Conservation (phyloP, 1,284 basidiomycete species). For the Phlebopus sp. region DNA sequence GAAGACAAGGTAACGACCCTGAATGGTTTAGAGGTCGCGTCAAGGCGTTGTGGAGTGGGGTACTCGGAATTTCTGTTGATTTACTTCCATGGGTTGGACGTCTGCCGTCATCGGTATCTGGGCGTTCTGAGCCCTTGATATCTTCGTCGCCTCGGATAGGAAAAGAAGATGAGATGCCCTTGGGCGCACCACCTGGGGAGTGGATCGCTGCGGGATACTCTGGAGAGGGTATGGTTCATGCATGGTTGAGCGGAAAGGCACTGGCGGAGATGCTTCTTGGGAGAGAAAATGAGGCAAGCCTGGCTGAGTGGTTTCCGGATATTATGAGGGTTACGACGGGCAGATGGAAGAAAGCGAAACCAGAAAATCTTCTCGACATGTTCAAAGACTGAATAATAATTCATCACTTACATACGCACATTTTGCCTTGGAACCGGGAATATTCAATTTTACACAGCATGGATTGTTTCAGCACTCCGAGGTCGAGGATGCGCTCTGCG, state of each 20-base stretch:
- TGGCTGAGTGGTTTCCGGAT: conserved; percentile 46
- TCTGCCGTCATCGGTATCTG: conserved; percentile 35
- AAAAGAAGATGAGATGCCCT: conserved; percentile 4
- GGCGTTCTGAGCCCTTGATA: conserved; percentile 28
- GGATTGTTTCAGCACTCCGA: no score
- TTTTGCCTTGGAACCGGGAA: no score
- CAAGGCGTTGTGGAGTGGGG: conserved; percentile 50
- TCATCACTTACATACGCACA: no score
- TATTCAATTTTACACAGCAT: no score
- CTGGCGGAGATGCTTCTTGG: conserved; percentile 35
- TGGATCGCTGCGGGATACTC: conserved; percentile 42
- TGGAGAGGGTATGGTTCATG: conserved; percentile 36
- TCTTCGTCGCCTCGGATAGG: background rate
- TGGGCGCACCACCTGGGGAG: conserved; percentile 38
- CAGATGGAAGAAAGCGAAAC: conserved; percentile 42
- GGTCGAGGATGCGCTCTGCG: no score
- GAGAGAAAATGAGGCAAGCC: conserved; percentile 31
- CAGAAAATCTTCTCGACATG: conserved; percentile 30
- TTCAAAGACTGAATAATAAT: conserved; percentile 3
- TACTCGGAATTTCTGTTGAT: conserved; percentile 49
- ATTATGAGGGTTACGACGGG: conserved; percentile 37
- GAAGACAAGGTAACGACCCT: conserved; percentile 5
- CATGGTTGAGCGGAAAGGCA: conserved; percentile 34
- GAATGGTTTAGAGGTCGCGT: conserved; percentile 40
- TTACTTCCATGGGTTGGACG: conserved; percentile 47